Evolutionary conservation across 768 basidiomycete genomes (phyloP).

Genomic region (Melanogaster broomeanus): DNA sequence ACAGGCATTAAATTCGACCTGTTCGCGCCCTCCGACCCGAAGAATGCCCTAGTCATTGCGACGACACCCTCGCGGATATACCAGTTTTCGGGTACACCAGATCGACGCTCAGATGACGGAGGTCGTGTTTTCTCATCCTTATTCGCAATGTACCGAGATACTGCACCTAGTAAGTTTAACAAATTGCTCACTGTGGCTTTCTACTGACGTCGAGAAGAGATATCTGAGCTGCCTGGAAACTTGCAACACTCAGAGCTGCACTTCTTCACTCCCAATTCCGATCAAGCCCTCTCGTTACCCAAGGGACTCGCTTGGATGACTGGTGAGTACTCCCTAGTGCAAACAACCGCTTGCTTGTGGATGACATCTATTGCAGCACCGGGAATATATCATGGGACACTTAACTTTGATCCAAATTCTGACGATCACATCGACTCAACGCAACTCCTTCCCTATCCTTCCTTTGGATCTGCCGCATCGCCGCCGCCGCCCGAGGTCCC

Average conservation of each 20-base stretch:
- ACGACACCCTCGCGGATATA: conserved; percentile 90
- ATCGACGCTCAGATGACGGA: conserved; percentile 71
- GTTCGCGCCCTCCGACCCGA: conserved; percentile 63
- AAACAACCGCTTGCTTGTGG: conserved; percentile 2
- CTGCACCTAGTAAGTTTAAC: conserved; percentile 69
- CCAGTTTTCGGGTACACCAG: conserved; percentile 76
- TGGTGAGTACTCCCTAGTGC: conserved; percentile 44
- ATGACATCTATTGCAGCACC: conserved; percentile 49
- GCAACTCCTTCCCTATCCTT: conserved; percentile 78
- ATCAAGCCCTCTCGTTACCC: conserved; percentile 69
- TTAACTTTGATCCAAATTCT: conserved; percentile 67
- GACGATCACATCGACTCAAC: conserved; percentile 80
- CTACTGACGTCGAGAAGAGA: conserved; percentile 55
- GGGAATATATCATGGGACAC: conserved; percentile 83
- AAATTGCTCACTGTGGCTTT: conserved; percentile 1
- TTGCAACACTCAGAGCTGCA: conserved; percentile 76
- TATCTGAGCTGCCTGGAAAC: conserved; percentile 86
- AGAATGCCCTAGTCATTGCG: conserved; percentile 68
- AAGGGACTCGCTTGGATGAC: conserved; percentile 90
- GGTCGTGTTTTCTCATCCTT: conserved; percentile 74
- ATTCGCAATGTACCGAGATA: conserved; percentile 74
- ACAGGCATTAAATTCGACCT: conserved; percentile 85
- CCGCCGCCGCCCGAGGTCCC: conserved; percentile 48
- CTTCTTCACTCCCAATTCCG: conserved; percentile 72
- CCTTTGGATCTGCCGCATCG: conserved; percentile 25